These are phyloP conservation scores for Crithidia thermophila DNA, from an alignment of 208 protist species.

Conservation along the genomic window DNA sequence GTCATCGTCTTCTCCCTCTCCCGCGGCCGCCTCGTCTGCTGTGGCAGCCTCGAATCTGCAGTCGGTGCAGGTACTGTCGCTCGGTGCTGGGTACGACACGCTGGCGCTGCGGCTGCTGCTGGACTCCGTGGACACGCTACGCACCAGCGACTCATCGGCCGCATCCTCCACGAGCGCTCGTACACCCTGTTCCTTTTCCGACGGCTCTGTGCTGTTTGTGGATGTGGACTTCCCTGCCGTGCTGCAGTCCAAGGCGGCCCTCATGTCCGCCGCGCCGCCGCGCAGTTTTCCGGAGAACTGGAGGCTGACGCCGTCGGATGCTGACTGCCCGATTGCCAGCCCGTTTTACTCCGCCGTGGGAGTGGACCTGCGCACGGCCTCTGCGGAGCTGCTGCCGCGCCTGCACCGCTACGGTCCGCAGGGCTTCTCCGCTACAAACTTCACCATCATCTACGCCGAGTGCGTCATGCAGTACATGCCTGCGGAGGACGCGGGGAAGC, in stretches of 20 bases:
- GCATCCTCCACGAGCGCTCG: background rate
- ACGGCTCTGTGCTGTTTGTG: slow-evolving; percentile 56
- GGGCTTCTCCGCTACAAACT: slow-evolving; percentile 38
- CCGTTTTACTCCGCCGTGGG: slow-evolving; percentile 69
- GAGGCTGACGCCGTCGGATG: slow-evolving; percentile 23
- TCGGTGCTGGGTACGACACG: slow-evolving; percentile 91
- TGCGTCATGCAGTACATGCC: slow-evolving; percentile 94
- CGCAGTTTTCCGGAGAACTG: slow-evolving; percentile 51
- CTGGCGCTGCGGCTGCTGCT: slow-evolving; percentile 68
- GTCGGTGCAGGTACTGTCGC: slow-evolving; percentile 81
- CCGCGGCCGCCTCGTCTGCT: background rate
- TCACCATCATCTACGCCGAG: slow-evolving; percentile 90
- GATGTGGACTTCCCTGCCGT: slow-evolving; percentile 88
- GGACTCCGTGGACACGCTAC: slow-evolving; percentile 20
- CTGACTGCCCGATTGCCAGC: slow-evolving; percentile 26
- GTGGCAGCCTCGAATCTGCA: background rate
- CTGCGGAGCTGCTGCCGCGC: slow-evolving; percentile 37
- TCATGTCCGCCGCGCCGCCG: slow-evolving; percentile 63
- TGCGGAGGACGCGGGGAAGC: slow-evolving; percentile 38
- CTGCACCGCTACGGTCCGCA: slow-evolving; percentile 26
- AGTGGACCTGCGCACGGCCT: slow-evolving; percentile 63
- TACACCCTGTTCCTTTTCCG: slow-evolving; percentile 1
- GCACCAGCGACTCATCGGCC: no score
- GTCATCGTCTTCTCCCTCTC: background rate
- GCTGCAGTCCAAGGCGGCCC: slow-evolving; percentile 68